Conservation (phyloP, 2,329 filamentous ascomycete species). For the Hortaea werneckii region DNA sequence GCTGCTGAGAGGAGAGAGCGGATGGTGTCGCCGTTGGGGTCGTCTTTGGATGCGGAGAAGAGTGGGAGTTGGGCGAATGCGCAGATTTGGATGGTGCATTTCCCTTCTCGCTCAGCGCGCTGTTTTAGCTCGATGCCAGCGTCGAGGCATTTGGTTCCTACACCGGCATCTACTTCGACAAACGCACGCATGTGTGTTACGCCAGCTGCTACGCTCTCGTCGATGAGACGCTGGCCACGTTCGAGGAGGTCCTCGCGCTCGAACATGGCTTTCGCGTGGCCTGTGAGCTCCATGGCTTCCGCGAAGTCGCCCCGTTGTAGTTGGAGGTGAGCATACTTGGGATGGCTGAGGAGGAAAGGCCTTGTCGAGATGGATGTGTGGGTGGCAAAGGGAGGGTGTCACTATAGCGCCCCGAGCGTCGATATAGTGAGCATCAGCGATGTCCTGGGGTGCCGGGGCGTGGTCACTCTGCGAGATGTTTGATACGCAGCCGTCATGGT, state of each 20-base stretch:
- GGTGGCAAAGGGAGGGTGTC: conserved; percentile 54
- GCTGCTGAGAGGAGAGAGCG: conserved; percentile 40
- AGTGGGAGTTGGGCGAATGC: conserved; percentile 62
- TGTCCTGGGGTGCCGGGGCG: no score
- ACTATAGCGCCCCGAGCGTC: conserved; percentile 34
- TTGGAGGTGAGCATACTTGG: conserved; percentile 50
- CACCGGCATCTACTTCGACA: conserved; percentile 58
- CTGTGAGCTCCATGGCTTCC: conserved; percentile 53
- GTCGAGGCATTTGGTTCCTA: conserved; percentile 47
- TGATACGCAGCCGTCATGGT: not conserved
- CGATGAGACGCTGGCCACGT: conserved; percentile 54
- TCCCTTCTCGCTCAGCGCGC: conserved; percentile 36
- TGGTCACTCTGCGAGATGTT: not conserved
- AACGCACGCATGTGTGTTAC: conserved; percentile 62
- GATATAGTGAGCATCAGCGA: conserved; percentile 18
- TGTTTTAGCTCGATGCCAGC: conserved; percentile 48
- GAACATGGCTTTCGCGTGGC: conserved; percentile 54
- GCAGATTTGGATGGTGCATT: conserved; percentile 55
- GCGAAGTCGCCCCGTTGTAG: conserved; percentile 52
- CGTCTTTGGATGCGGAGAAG: conserved; percentile 40
- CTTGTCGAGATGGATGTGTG: conserved; percentile 64
- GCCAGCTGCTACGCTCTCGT: conserved; percentile 53
- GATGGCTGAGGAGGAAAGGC: conserved; percentile 48
- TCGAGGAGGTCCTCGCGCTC: conserved; percentile 51
- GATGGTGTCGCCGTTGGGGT: conserved; percentile 39